Conservation (phyloP, 148 eudicot species). For the Camellia japonica region DNA sequence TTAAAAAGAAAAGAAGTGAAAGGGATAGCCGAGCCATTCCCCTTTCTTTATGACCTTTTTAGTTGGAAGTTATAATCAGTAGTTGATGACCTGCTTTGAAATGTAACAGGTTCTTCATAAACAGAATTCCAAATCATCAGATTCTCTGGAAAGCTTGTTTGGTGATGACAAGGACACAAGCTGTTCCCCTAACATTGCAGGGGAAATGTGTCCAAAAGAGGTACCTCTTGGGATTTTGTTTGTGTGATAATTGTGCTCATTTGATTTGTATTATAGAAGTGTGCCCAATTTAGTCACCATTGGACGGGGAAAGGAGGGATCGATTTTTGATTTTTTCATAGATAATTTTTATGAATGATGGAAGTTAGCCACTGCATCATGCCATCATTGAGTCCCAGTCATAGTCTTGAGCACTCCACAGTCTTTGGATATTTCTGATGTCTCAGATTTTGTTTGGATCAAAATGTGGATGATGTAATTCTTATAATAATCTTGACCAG, state of each 20-base stretch:
- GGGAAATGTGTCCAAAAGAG: conserved; percentile 48
- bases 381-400: too few species aligned
- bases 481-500: too few species aligned
- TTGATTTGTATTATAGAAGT: neutral
- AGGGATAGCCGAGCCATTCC: too few species aligned
- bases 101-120: conserved; percentile 47
- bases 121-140: conserved; percentile 52
- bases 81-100: conserved; percentile 13
- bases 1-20: too few species aligned
- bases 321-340: too few species aligned
- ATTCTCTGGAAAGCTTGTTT: conserved; percentile 70
- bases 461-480: too few species aligned
- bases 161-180: conserved; percentile 50
- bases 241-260: neutral
- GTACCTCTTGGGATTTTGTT: conserved; percentile 26
- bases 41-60: neutral
- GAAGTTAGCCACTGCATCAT: neutral
- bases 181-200: conserved; percentile 22
- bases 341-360: neutral
- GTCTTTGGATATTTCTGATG: too few species aligned
- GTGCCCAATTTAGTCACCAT: too few species aligned
- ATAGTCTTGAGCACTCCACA: too few species aligned
- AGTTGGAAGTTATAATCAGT: neutral
- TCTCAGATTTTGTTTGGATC: too few species aligned
- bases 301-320: too few species aligned